Percentiles rank a stretch among this genome's conserved stretches.
Evolutionary conservation across 2,329 filamentous ascomycete genomes (phyloP).

Genomic region (Boeremia exigua): DNA sequence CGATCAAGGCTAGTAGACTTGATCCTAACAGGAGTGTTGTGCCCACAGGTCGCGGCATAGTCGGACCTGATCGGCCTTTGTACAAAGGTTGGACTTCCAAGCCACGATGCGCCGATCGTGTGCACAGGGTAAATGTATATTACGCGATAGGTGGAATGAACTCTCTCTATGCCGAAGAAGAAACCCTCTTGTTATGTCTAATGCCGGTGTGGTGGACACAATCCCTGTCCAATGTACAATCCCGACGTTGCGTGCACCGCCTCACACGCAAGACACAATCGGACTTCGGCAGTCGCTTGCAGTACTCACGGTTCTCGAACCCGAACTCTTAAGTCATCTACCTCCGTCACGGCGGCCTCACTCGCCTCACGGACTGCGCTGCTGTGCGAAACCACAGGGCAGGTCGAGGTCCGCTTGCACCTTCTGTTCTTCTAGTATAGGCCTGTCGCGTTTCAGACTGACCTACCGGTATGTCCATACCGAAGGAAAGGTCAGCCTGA

Average conservation of each 20-base stretch:
- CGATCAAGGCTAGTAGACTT: too few species aligned
- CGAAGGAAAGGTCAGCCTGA: background rate
- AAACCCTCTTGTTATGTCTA: background rate
- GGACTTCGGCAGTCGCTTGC: conserved; percentile 4
- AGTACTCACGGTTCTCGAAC: background rate
- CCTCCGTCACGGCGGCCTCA: background rate
- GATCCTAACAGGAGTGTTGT: too few species aligned
- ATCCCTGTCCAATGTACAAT: conserved; percentile 3
- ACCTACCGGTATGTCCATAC: too few species aligned
- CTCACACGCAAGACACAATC: background rate
- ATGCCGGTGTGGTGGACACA: background rate
- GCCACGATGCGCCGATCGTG: background rate
- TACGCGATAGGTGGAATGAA: background rate
- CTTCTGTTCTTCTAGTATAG: background rate
- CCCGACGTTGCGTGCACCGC: conserved; percentile 5
- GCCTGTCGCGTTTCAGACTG: background rate
- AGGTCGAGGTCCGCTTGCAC: background rate
- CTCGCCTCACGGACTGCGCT: background rate
- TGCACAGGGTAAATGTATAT: too few species aligned
- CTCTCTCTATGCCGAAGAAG: background rate
- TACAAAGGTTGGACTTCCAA: too few species aligned
- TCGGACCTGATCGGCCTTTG: too few species aligned
- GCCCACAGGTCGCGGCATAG: too few species aligned
- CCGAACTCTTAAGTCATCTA: background rate
- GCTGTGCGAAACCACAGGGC: background rate